phyloP scores from a whole-genome alignment of 169 alveolate genomes.

The Babesia ovata region DNA sequence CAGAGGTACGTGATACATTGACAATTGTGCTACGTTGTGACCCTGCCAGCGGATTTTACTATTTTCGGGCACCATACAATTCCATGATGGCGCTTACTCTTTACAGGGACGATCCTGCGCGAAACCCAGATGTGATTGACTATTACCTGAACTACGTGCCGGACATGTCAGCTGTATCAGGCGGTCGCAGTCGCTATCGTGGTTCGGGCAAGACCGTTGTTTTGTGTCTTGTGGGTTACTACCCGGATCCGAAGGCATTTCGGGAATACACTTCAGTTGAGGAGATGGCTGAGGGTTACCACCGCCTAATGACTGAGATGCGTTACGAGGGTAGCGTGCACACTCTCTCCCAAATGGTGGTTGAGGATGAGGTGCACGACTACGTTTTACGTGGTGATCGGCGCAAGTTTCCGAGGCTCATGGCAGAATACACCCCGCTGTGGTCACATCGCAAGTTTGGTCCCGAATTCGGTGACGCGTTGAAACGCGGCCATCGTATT shows the following conservation, averaged over 20 bases:
- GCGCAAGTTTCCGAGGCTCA: conserved; percentile 71
- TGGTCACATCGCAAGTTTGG: conserved; percentile 79
- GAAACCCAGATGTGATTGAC: conserved; percentile 61
- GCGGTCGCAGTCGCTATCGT: conserved; percentile 50
- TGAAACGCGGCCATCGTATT: conserved; percentile 43
- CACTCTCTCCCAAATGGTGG: conserved; percentile 64
- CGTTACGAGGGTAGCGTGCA: conserved; percentile 76
- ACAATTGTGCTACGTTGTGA: neutral
- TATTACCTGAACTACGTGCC: conserved; percentile 42
- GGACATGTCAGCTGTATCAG: conserved; percentile 27
- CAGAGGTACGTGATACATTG: conserved; percentile 32
- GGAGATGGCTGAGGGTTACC: conserved; percentile 82
- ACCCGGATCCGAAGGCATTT: conserved; percentile 49
- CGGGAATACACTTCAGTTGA: conserved; percentile 62
- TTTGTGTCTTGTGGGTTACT: conserved; percentile 44
- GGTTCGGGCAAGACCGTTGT: conserved; percentile 65
- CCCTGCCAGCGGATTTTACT: neutral
- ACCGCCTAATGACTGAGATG: conserved; percentile 71
- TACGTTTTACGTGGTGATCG: conserved; percentile 70
- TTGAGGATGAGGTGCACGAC: conserved; percentile 60
- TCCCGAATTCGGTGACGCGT: conserved; percentile 81
- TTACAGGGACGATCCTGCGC: conserved; percentile 36
- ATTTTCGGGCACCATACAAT: too few species aligned
- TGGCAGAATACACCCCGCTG: conserved; percentile 73
- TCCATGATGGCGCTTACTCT: neutral